phyloP scores from a whole-genome alignment of 345 rosid species.

The Citrus medica region DNA sequence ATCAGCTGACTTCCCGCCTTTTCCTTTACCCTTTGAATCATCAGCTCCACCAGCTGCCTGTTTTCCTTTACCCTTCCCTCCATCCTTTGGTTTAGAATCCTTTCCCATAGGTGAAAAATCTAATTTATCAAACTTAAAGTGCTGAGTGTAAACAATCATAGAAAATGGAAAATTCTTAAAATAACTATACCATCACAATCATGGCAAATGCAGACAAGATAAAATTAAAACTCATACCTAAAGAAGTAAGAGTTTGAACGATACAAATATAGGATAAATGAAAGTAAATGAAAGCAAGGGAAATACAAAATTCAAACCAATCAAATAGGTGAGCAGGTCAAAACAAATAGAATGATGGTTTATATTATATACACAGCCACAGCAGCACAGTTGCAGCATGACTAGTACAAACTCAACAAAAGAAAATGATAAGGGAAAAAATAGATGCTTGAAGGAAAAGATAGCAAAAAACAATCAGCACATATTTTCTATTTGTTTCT shows the following conservation, averaged over 20 bases:
- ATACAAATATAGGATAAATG: not conserved
- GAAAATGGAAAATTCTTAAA: not conserved
- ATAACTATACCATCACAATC: not conserved
- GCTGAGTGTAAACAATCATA: not conserved
- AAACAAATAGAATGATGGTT: not conserved
- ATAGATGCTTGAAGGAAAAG: not conserved
- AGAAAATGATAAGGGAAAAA: not conserved
- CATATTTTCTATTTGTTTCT: not conserved
- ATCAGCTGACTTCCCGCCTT: conserved; percentile 76
- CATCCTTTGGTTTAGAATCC: conserved; percentile 52
- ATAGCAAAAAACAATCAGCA: not conserved
- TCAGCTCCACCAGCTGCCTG: conserved; percentile 70
- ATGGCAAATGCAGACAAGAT: not conserved
- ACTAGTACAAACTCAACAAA: not conserved
- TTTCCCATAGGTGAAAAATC: conserved; percentile 52
- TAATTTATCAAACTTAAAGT: not conserved
- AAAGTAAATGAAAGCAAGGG: not conserved
- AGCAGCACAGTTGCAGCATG: not conserved
- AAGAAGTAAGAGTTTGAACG: not conserved
- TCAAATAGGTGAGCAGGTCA: not conserved
- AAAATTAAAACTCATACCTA: not conserved
- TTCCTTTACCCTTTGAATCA: conserved; percentile 95
- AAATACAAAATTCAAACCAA: not conserved
- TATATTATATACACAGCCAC: not conserved
- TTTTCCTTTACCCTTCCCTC: conserved; percentile 90